A percentile compares a stretch with the other conserved stretches of the same genome.
These are phyloP conservation scores for Hydnomerulius pinastri DNA, from an alignment of 768 basidiomycete species.

Conservation along the genomic window DNA sequence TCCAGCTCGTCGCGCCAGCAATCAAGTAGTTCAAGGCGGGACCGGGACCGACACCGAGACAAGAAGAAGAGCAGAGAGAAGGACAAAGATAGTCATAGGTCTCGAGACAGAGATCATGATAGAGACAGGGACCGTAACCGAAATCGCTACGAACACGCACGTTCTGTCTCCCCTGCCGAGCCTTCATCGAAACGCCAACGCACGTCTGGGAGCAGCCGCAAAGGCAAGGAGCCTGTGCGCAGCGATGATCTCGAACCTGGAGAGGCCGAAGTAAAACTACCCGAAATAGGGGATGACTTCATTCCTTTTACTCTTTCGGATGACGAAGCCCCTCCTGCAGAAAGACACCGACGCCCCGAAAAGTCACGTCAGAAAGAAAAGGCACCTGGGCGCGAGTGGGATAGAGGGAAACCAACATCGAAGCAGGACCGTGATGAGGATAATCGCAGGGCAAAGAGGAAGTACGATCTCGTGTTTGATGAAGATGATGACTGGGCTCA, in stretches of 20 bases:
- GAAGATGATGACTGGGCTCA: constrained; percentile 39
- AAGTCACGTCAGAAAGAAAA: constrained; percentile 20
- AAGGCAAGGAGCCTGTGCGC: constrained; percentile 17
- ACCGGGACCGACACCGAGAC: constrained; percentile 5
- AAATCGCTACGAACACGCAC: constrained; percentile 7
- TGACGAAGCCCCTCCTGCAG: constrained; percentile 6
- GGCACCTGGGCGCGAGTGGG: constrained; percentile 41
- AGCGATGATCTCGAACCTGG: constrained; percentile 11
- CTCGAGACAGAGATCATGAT: neutral
- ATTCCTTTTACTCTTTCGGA: constrained; percentile 35
- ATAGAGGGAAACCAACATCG: constrained; percentile 34
- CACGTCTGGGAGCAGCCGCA: constrained; percentile 10
- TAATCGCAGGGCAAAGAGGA: constrained; percentile 42
- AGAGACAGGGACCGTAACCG: constrained; percentile 3
- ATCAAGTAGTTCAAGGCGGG: too few relatives aligned
- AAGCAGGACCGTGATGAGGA: constrained; percentile 26
- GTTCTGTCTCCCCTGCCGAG: constrained; percentile 16
- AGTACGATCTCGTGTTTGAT: constrained; percentile 45
- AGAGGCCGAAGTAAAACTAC: constrained; percentile 8
- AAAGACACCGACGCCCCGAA: constrained; percentile 15
- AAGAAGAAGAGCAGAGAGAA: constrained; percentile 2
- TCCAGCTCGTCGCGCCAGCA: too few relatives aligned
- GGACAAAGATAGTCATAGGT: too few relatives aligned
- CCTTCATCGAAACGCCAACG: constrained; percentile 20
- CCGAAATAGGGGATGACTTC: constrained; percentile 33